Evolutionary conservation across 495 filamentous ascomycete genomes (phyloP), one percentile per base, ranked within the genome.

Genomic region (Endocarpon pusillum): DNA sequence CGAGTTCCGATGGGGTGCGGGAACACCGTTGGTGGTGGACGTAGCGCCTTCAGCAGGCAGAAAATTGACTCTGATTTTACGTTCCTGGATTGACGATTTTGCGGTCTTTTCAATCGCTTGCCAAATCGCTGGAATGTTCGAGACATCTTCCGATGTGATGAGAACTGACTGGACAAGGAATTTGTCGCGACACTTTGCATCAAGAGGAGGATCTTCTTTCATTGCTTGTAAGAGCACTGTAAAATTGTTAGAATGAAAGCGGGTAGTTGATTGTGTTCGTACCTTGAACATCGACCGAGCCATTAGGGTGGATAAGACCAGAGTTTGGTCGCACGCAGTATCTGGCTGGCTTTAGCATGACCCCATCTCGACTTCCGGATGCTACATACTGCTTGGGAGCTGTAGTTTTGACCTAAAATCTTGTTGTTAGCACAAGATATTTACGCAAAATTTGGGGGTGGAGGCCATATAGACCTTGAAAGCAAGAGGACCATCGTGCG

Each of bases 271-370:
- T 36, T 34, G 33, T 30, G 22, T 25, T 57, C 70, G 42, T 63
- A 94, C 86, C 86, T 58, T 87, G 78, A 38, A 97, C 87, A 53
- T 94, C 84, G 38, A 94, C 83, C 43, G 78, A 68, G 47, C 76
- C 70, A 33, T 84, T 81, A 14, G 82, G 69, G 47, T 94, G 82
- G 55, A 97, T 85, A 48, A 84, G 78, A 32, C 89, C 89, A 19
- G 87, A 94, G 58, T 96, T 96, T 28, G 91, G 91, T 38, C 91
- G 79, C 21, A 97, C 89, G 51, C 89, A 96, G 59, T 97, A 97
- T 60, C 87, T 96, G 42, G 27, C 34, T 37, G 25, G 16, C 14
- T 25, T 61, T 14, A 31, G 19, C 12, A 14, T 31, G 12, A 14
- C 7, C 14, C 12, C 4, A n/a, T 15, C 19, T 31, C 19, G 35